These are phyloP conservation scores for Melanomma pulvis-pyrius DNA, from an alignment of 495 filamentous ascomycete species.

Conservation along the genomic window DNA sequence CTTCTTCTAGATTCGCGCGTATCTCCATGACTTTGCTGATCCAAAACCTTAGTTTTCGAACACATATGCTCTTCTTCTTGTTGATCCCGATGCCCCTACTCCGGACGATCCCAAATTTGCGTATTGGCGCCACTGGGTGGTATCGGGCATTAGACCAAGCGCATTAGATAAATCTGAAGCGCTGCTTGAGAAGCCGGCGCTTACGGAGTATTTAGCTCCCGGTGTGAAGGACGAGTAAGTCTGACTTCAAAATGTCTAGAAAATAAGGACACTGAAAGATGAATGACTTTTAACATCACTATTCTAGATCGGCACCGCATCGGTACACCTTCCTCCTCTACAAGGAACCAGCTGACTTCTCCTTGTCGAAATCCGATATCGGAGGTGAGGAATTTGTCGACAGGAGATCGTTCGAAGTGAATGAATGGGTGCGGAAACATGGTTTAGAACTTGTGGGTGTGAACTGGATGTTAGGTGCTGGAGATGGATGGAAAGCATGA, in stretches of 20 bases:
- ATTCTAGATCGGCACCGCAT: neutral
- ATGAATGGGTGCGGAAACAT: conserved; percentile 7
- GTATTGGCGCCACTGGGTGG: conserved; percentile 18
- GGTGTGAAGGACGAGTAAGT: conserved; percentile 6
- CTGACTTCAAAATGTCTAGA: neutral
- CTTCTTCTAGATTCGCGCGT: neutral
- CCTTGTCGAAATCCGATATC: conserved; percentile 4
- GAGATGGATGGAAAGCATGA: conserved; percentile 8
- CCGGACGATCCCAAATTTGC: conserved; percentile 16
- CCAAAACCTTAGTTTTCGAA: neutral
- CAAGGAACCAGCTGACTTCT: neutral
- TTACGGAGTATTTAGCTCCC: conserved; percentile 13
- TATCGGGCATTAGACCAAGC: neutral
- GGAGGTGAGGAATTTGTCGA: conserved; percentile 20
- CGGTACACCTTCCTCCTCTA: conserved; percentile 10
- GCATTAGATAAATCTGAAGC: neutral
- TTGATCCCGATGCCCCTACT: conserved; percentile 12
- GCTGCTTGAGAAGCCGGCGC: neutral
- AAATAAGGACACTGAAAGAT: neutral
- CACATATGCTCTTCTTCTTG: conserved; percentile 1
- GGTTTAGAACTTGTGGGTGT: conserved; percentile 6
- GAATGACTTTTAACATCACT: neutral
- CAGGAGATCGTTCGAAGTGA: neutral
- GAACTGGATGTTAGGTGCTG: conserved; percentile 11
- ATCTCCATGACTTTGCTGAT: neutral